Conservation (phyloP, 352 stramenopile genomes). For the Phytophthora megakarya region DNA sequence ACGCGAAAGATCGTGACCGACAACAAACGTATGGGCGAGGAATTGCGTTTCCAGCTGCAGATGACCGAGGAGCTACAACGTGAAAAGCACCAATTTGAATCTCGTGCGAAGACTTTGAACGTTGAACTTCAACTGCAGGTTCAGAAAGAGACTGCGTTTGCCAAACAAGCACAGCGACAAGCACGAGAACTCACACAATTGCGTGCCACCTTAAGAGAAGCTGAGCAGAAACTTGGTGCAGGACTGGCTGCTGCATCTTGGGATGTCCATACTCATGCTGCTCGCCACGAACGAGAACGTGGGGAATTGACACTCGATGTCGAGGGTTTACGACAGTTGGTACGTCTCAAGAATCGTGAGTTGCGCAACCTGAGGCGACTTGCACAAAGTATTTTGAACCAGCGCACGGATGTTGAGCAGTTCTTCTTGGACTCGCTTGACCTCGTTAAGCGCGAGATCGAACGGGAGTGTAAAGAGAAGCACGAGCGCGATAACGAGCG, state of each 20-base stretch:
- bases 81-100: conserved; percentile 78
- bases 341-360: conserved; percentile 94
- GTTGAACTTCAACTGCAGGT: conserved; percentile 80
- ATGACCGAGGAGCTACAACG: conserved; percentile 90
- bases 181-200: conserved; percentile 79
- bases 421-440: conserved; percentile 94
- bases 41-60: conserved; percentile 92
- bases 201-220: conserved; percentile 62
- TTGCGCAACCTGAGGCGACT: conserved; percentile 88
- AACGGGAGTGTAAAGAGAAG: conserved; percentile 53
- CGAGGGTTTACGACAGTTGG: conserved; percentile 81
- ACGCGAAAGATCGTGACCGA: conserved; percentile 92
- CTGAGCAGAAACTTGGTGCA: conserved; percentile 80
- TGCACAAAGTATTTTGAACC: conserved; percentile 90
- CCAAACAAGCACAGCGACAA: conserved; percentile 77
- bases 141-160: conserved; percentile 90
- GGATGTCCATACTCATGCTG: conserved; percentile 54
- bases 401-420: conserved; percentile 91
- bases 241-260: conserved; percentile 72
- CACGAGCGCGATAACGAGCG: conserved; percentile 54
- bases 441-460: conserved; percentile 83
- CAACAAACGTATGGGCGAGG: conserved; percentile 92
- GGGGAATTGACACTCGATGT: conserved; percentile 89
- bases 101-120: conserved; percentile 55
- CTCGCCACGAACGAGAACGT: conserved; percentile 59